Evolutionary conservation across 1,284 basidiomycete genomes (phyloP), one percentile per base, ranked within the genome.

Genomic region (Stereum hirsutum): DNA sequence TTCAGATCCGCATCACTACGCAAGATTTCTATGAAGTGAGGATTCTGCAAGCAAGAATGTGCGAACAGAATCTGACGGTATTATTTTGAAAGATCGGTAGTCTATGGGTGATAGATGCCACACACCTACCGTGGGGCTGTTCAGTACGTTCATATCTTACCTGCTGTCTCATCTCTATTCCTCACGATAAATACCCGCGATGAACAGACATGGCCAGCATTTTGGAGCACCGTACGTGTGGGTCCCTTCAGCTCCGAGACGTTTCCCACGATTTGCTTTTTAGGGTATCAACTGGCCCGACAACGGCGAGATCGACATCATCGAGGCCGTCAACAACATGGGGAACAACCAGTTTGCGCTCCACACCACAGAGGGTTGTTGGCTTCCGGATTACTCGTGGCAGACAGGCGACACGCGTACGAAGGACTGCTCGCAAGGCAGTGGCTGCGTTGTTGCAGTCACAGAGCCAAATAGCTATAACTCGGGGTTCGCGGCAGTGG

Each of bases 391-490:
- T 25, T 46, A 50, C 20, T 50, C 55, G 42, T 42, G 48, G 33
- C 56, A 66, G 53, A 55, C 54, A 36, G 58, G 62, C 43, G 40
- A 38, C 11, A 51, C 52, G 31, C 54, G 54, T 17, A 47, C 44
- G 37, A 58, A 50, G 0, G 64, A 82, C 55, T 83, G 81, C 51
- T 68, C 72, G 8, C 57, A 59, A 7, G 60, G 62, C 2, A 57
- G 68, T 2, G 87, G 86, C 1, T 90, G 87, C 52, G 70, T 75
- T 4, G 77, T 85, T 32, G 60, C 53, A 1, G 80, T 84, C 56
- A 70, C 59, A 0, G 72, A 72, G 46, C 60, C 65, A 10, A 77
- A 77, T 46, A 82, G 77, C 51, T 89, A 70, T 53, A 74, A 73
- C 0, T 52, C 51, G 5, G 70, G 64, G 1, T 89, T 90, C 52